A percentile compares a stretch with the other conserved stretches of the same genome.
Evolutionary conservation across 495 filamentous ascomycete genomes (phyloP).

Genomic region (Hypoxylon lienhwacheense): DNA sequence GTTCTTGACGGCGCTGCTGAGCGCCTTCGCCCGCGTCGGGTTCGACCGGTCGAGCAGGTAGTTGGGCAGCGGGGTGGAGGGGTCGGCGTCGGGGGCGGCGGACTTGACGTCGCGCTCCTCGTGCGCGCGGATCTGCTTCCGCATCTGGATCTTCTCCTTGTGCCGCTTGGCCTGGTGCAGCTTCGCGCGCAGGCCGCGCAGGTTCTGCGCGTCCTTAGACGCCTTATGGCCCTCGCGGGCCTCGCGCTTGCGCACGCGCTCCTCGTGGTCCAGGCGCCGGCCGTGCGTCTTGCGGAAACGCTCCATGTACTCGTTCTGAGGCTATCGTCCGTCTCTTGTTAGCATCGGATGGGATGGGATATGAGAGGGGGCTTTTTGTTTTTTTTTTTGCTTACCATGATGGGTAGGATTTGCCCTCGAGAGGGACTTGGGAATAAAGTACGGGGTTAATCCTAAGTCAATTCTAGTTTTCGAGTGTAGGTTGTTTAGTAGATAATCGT

Average conservation of each 20-base stretch:
- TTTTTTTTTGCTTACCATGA: slow-evolving; percentile 27
- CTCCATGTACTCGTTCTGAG: slow-evolving; percentile 96
- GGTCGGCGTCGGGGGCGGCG: slow-evolving; percentile 75
- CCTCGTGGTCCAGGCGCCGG: slow-evolving; percentile 81
- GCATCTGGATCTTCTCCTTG: slow-evolving; percentile 99
- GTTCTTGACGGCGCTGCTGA: slow-evolving; percentile 84
- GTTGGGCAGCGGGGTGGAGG: slow-evolving; percentile 72
- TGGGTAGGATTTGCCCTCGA: slow-evolving; percentile 33
- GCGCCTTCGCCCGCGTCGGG: slow-evolving; percentile 83
- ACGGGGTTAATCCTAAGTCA: background rate
- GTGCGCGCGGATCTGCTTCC: slow-evolving; percentile 89
- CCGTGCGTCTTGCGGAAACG: slow-evolving; percentile 80
- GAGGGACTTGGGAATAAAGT: slow-evolving; percentile 32
- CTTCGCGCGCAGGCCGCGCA: slow-evolving; percentile 90
- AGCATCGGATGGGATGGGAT: background rate
- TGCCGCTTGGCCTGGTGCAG: slow-evolving; percentile 91
- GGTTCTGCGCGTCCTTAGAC: slow-evolving; percentile 85
- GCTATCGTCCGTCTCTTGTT: slow-evolving; percentile 49
- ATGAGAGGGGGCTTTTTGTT: background rate
- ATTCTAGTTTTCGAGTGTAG: background rate
- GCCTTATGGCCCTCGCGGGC: slow-evolving; percentile 86
- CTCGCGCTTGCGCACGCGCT: slow-evolving; percentile 81
- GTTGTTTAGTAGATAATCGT: background rate
- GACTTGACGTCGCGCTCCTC: slow-evolving; percentile 96
- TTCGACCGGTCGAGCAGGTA: slow-evolving; percentile 90